Conservation (phyloP, 2,329 filamentous ascomycete species). For the Microdochium nivale region DNA sequence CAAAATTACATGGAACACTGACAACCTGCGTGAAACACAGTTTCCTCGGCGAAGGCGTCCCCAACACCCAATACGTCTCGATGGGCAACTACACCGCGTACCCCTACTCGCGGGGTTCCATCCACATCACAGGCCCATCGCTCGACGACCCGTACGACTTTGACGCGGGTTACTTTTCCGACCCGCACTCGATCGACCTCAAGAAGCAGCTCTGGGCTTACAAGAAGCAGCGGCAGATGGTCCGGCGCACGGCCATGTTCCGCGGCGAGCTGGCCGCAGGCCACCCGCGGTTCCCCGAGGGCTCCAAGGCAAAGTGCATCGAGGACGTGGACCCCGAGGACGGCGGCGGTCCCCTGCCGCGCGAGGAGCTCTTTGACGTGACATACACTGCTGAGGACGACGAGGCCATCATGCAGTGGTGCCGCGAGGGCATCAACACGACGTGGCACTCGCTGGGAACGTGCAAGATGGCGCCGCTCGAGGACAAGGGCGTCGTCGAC, state of each 20-base stretch:
- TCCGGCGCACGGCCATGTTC: slow-evolving; percentile 44
- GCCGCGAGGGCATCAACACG: slow-evolving; percentile 27
- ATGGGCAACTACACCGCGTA: slow-evolving; percentile 45
- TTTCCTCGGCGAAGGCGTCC: slow-evolving; percentile 24
- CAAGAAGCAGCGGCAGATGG: slow-evolving; percentile 55
- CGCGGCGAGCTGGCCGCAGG: slow-evolving; percentile 31
- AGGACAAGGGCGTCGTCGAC: slow-evolving; percentile 31
- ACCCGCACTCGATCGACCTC: slow-evolving; percentile 42
- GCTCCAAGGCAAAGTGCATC: slow-evolving; percentile 28
- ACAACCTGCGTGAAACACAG: slow-evolving; percentile 1
- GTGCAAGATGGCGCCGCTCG: slow-evolving; percentile 29
- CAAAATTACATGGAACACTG: not conserved
- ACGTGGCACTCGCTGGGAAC: slow-evolving; percentile 35
- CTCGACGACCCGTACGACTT: slow-evolving; percentile 41
- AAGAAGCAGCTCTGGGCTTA: slow-evolving; percentile 54
- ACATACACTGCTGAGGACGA: slow-evolving; percentile 38
- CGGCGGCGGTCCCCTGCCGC: slow-evolving; percentile 16
- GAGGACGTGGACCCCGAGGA: slow-evolving; percentile 13
- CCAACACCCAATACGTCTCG: slow-evolving; percentile 38
- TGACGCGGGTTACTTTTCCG: slow-evolving; percentile 46
- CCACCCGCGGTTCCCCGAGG: slow-evolving; percentile 34
- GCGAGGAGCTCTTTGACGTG: slow-evolving; percentile 26
- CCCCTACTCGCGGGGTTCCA: slow-evolving; percentile 48
- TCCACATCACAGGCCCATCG: slow-evolving; percentile 45
- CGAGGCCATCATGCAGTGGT: slow-evolving; percentile 30